Conservation (phyloP, 2,329 filamentous ascomycete genomes). For the Microcyclosporella mali region DNA sequence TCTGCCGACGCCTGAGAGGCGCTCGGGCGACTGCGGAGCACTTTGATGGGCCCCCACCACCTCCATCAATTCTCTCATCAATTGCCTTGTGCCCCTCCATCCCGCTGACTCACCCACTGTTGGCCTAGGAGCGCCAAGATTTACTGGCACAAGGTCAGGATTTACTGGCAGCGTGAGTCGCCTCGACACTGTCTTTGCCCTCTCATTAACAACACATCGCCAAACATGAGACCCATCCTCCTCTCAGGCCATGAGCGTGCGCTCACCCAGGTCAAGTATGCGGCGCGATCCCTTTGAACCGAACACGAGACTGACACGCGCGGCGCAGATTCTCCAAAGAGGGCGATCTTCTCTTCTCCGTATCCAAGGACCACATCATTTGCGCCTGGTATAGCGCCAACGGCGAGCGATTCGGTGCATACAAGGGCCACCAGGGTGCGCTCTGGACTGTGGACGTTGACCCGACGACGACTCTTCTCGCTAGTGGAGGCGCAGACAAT, state of each 20-base stretch:
- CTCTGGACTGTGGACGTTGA: constrained; percentile 98
- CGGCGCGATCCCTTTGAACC: neutral
- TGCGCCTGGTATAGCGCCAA: constrained; percentile 98
- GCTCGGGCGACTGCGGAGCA: too few relatives aligned
- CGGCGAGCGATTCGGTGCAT: constrained; percentile 93
- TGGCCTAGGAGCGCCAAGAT: neutral
- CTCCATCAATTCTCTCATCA: too few relatives aligned
- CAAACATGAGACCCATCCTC: constrained; percentile 93
- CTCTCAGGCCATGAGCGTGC: constrained; percentile 72
- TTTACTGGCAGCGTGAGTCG: too few relatives aligned
- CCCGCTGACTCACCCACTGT: neutral
- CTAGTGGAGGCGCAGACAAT: constrained; percentile 95
- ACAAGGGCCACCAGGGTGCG: constrained; percentile 93
- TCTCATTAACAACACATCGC: constrained; percentile 18
- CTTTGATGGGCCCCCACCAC: too few relatives aligned
- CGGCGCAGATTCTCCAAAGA: constrained; percentile 72
- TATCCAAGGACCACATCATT: constrained; percentile 91
- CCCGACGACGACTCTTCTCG: constrained; percentile 83
- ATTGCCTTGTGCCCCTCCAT: too few relatives aligned
- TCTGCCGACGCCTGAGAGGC: too few relatives aligned
- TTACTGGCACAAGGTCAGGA: too few relatives aligned
- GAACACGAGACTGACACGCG: constrained; percentile 12
- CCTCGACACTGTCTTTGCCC: neutral
- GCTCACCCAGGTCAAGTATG: constrained; percentile 28
- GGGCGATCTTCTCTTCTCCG: constrained; percentile 94